A percentile compares a stretch with the other conserved stretches of the same genome.
Evolutionary conservation across 2,329 filamentous ascomycete genomes (phyloP).

Genomic region (Fusarium sp.): DNA sequence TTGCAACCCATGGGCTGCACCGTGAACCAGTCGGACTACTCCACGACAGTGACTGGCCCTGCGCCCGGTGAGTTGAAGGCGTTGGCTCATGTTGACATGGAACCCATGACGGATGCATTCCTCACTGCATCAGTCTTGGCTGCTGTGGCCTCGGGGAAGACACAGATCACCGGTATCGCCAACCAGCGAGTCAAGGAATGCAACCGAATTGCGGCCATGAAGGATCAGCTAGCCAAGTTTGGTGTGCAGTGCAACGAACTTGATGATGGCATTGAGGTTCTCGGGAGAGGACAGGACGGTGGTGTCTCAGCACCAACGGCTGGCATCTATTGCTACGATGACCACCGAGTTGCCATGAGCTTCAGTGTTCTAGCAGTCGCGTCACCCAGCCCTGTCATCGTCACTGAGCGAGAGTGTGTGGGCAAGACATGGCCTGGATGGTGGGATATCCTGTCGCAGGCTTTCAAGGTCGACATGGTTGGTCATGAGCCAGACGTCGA

Average conservation of each 20-base stretch:
- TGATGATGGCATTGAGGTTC: constrained; percentile 89
- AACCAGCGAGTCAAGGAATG: constrained; percentile 99
- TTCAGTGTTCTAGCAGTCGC: constrained; percentile 88
- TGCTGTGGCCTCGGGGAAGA: constrained; percentile 85
- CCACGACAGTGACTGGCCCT: constrained; percentile 95
- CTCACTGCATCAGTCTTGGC: constrained; percentile 93
- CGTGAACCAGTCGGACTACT: constrained; percentile 84
- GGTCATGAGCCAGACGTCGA: constrained; percentile 70
- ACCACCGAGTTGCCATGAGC: constrained; percentile 98
- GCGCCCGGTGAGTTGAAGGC: constrained; percentile 76
- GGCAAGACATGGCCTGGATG: constrained; percentile 99
- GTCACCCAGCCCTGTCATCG: constrained; percentile 75
- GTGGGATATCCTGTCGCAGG: constrained; percentile 89
- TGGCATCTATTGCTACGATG: constrained; percentile 92
- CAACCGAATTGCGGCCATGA: constrained; percentile 96
- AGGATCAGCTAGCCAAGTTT: constrained; percentile 92
- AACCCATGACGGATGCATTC: constrained; percentile 99
- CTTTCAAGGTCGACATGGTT: constrained; percentile 80
- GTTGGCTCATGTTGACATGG: constrained; percentile 91
- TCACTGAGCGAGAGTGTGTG: constrained; percentile 91
- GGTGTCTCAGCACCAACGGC: constrained; percentile 66
- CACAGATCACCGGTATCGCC: constrained; percentile 91
- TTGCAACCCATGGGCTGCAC: constrained; percentile 92
- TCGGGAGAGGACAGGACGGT: constrained; percentile 60
- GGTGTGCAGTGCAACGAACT: constrained; percentile 87